Evolutionary conservation across 495 filamentous ascomycete species (phyloP).

Genomic region (Xylaria nigripes): DNA sequence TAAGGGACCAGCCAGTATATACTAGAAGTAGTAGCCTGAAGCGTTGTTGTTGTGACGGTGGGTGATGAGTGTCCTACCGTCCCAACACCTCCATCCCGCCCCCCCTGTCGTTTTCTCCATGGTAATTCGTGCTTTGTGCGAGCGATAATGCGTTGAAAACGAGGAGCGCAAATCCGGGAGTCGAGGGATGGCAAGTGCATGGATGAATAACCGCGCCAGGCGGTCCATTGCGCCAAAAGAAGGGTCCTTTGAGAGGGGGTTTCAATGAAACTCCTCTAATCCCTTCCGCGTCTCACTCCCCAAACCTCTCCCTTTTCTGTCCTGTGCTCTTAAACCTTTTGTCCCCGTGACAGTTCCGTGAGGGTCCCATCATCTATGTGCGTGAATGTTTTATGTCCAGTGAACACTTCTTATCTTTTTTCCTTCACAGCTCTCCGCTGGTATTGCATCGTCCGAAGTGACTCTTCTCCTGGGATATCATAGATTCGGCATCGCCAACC

Average conservation of each 20-base stretch:
- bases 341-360: neutral
- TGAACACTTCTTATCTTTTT: neutral
- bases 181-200: neutral
- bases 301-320: neutral
- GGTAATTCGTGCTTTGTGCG: neutral
- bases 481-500: constrained; percentile 73
- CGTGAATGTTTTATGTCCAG: neutral
- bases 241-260: neutral
- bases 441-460: constrained; percentile 11
- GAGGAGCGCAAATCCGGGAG: neutral
- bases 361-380: neutral
- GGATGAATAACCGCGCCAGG: neutral
- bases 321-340: neutral
- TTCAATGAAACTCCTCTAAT: neutral
- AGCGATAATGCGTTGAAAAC: neutral
- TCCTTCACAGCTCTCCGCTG: constrained; percentile 14
- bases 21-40: no score
- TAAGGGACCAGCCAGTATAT: no score
- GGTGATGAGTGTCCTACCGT: neutral
- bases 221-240: neutral
- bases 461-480: constrained; percentile 41
- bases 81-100: neutral
- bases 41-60: no score
- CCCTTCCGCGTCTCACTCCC: neutral
- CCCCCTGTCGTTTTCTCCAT: neutral